Percentiles rank a stretch among this genome's conserved stretches.
phyloP scores from a whole-genome alignment of 2,329 filamentous ascomycete species.

The Pezicula rhizophila region DNA sequence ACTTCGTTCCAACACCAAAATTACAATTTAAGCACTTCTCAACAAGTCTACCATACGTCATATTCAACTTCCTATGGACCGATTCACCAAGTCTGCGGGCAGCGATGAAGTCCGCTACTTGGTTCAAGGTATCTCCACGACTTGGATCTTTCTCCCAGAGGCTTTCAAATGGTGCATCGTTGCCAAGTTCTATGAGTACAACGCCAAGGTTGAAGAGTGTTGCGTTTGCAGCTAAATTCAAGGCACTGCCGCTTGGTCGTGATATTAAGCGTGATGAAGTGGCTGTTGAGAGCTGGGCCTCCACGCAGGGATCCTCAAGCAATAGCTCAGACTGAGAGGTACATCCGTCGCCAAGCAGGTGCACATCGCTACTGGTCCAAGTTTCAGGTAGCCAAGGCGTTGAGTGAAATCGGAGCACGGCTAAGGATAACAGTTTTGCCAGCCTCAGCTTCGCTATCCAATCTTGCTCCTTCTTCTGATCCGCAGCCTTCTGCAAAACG shows the following conservation, averaged over 20 bases:
- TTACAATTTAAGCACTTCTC: slow-evolving; percentile 8
- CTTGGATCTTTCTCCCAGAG: not conserved
- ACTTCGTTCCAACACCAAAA: slow-evolving; percentile 3
- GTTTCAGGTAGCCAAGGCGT: not conserved
- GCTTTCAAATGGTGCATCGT: slow-evolving; percentile 3
- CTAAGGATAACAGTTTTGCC: not conserved
- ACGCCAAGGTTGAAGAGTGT: slow-evolving; percentile 1
- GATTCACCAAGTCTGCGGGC: slow-evolving; percentile 2
- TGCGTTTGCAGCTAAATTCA: not conserved
- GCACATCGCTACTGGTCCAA: slow-evolving; percentile 1
- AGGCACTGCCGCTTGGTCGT: not conserved
- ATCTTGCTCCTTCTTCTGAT: not conserved
- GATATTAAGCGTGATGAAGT: not conserved
- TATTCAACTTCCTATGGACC: slow-evolving; percentile 3
- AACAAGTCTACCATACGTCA: slow-evolving; percentile 5
- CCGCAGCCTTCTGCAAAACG: not conserved
- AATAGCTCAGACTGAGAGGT: not conserved
- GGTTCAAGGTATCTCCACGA: not conserved
- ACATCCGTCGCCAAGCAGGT: not conserved
- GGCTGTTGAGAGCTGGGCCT: not conserved
- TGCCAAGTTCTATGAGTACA: slow-evolving; percentile 3
- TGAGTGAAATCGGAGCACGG: slow-evolving; percentile 1
- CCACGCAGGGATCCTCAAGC: slow-evolving; percentile 1
- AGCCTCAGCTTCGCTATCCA: slow-evolving; percentile 1
- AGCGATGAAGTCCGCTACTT: slow-evolving; percentile 1